phyloP scores from a whole-genome alignment of 2,329 filamentous ascomycete species.

The Exophiala xenobiotica region DNA sequence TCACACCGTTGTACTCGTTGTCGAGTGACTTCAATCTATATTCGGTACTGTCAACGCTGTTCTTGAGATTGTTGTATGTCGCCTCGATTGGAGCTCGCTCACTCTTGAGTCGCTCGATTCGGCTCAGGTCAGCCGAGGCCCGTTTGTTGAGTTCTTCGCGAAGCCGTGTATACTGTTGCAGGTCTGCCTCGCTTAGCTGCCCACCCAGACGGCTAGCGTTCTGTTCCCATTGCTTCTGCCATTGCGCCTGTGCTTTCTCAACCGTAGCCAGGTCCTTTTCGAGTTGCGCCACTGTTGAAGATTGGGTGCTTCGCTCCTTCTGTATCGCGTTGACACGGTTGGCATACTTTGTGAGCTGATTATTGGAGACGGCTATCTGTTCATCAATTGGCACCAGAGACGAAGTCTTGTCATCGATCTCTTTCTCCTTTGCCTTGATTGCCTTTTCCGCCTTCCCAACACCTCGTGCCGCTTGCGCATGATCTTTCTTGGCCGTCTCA shows the following conservation, averaged over 20 bases:
- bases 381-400: conserved; percentile 85
- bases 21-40: conserved; percentile 72
- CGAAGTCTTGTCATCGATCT: conserved; percentile 82
- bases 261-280: conserved; percentile 79
- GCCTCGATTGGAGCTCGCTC: conserved; percentile 90
- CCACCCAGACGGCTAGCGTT: conserved; percentile 82
- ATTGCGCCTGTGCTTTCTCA: conserved; percentile 83
- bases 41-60: conserved; percentile 78
- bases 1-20: conserved; percentile 66
- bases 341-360: conserved; percentile 67
- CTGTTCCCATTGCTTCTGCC: conserved; percentile 83
- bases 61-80: conserved; percentile 82
- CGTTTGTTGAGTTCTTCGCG: conserved; percentile 81
- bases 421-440: conserved; percentile 82
- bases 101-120: conserved; percentile 80
- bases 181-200: conserved; percentile 79
- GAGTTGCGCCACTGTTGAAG: conserved; percentile 66
- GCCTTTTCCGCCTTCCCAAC: conserved; percentile 78
- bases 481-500: conserved; percentile 79
- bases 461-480: conserved; percentile 71
- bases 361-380: conserved; percentile 77
- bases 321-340: conserved; percentile 67
- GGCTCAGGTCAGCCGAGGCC: conserved; percentile 75
- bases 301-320: conserved; percentile 74
- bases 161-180: conserved; percentile 84